Evolutionary conservation across 2,329 filamentous ascomycete genomes (phyloP).

Genomic region (Daldinia eschscholtzii): DNA sequence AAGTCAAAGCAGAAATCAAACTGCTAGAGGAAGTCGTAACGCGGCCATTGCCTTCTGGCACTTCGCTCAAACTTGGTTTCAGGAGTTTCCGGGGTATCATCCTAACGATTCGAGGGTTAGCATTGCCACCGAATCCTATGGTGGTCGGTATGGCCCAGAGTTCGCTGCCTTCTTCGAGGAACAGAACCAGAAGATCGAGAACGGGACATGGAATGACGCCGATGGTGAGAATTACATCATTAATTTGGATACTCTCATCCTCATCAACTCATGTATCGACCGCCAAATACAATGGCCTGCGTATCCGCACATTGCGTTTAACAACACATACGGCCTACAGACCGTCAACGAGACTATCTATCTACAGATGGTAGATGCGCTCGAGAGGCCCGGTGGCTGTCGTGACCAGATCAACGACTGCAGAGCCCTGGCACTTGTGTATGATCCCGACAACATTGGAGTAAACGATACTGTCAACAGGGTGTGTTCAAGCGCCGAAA

Average conservation of each 20-base stretch:
- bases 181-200: constrained; percentile 52
- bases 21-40: constrained; percentile 62
- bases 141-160: constrained; percentile 53
- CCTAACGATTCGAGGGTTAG: constrained; percentile 70
- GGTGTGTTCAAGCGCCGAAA: constrained; percentile 54
- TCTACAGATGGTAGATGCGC: constrained; percentile 50
- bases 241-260: constrained; percentile 59
- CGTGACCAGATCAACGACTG: constrained; percentile 66
- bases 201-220: constrained; percentile 49
- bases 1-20: constrained; percentile 60
- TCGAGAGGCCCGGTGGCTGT: constrained; percentile 59
- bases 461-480: constrained; percentile 60
- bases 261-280: constrained; percentile 71
- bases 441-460: constrained; percentile 64
- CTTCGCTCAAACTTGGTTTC: constrained; percentile 70
- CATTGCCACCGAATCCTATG: constrained; percentile 54
- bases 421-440: constrained; percentile 58
- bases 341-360: constrained; percentile 52
- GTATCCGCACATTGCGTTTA: constrained; percentile 60
- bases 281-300: constrained; percentile 57
- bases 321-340: constrained; percentile 55
- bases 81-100: constrained; percentile 66
- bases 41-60: constrained; percentile 71
- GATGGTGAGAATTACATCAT: constrained; percentile 50
- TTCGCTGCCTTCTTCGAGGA: constrained; percentile 51